These are phyloP conservation scores for Tulasnella sp. DNA, from an alignment of 768 basidiomycete genomes.

Conservation along the genomic window DNA sequence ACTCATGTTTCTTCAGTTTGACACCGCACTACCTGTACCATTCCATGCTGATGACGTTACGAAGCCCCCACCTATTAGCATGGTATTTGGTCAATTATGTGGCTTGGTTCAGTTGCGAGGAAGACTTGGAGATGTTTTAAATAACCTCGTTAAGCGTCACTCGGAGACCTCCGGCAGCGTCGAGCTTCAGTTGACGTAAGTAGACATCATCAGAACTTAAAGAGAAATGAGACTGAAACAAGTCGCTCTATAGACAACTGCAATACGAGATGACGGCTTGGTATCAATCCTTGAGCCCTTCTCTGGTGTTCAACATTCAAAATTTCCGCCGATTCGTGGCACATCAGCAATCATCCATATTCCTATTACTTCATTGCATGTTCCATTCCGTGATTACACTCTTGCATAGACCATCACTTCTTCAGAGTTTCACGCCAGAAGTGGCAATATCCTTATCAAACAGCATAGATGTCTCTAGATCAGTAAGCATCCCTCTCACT, in stretches of 20 bases:
- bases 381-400: constrained; percentile 19
- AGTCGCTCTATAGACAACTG: constrained; percentile 8
- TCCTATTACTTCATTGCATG: constrained; percentile 19
- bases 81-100: constrained; percentile 17
- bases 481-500: constrained; percentile 3
- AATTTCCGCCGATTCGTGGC: constrained; percentile 18
- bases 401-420: constrained; percentile 17
- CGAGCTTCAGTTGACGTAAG: constrained; percentile 18
- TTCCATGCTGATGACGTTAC: constrained; percentile 10
- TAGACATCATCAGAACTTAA: not conserved
- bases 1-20: constrained; percentile 9
- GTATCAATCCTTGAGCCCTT: constrained; percentile 16
- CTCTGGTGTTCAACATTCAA: constrained; percentile 18
- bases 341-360: constrained; percentile 16
- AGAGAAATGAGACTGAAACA: not conserved
- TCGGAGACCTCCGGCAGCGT: constrained; percentile 7
- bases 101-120: constrained; percentile 18
- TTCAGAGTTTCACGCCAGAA: constrained; percentile 18
- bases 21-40: constrained; percentile 12
- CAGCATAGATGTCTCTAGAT: constrained; percentile 17
- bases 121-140: constrained; percentile 18
- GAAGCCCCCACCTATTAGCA: constrained; percentile 13
- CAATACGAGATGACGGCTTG: constrained; percentile 19
- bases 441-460: constrained; percentile 15
- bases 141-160: constrained; percentile 18